Conservation (phyloP, 257 asterid species). For the Mitragyna speciosa region DNA sequence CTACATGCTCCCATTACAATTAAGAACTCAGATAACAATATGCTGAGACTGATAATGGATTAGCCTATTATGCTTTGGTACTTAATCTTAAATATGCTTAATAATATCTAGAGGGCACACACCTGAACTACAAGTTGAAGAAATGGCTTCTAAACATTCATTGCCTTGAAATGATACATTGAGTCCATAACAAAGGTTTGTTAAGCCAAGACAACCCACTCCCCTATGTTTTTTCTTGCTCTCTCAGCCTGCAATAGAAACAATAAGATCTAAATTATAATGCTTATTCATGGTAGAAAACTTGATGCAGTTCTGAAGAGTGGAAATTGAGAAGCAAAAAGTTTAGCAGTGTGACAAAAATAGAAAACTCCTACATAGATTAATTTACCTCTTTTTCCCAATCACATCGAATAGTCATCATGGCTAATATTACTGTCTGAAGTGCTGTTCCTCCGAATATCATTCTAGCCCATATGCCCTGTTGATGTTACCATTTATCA, state of each 20-base stretch:
- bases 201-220: conserved; percentile 44
- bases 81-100: not conserved
- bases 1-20: too few relatives aligned
- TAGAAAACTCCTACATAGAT: too few relatives aligned
- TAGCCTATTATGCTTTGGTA: not conserved
- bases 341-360: not conserved
- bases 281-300: not conserved
- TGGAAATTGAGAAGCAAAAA: not conserved
- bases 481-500: not conserved
- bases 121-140: conserved; percentile 52
- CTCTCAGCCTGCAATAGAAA: conserved; percentile 54
- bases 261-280: too few relatives aligned
- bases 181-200: too few relatives aligned
- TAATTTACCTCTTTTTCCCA: conserved; percentile 68
- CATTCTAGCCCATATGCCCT: conserved; percentile 84
- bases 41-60: not conserved
- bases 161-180: too few relatives aligned
- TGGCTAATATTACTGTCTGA: conserved; percentile 51
- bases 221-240: conserved; percentile 43
- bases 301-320: too few relatives aligned
- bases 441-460: conserved; percentile 71
- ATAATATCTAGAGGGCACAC: conserved; percentile 1
- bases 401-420: conserved; percentile 54
- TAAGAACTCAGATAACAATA: not conserved
- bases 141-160: too few relatives aligned